Conservation (phyloP, 1,139 yeast species). For the Pichiaceae sp. region DNA sequence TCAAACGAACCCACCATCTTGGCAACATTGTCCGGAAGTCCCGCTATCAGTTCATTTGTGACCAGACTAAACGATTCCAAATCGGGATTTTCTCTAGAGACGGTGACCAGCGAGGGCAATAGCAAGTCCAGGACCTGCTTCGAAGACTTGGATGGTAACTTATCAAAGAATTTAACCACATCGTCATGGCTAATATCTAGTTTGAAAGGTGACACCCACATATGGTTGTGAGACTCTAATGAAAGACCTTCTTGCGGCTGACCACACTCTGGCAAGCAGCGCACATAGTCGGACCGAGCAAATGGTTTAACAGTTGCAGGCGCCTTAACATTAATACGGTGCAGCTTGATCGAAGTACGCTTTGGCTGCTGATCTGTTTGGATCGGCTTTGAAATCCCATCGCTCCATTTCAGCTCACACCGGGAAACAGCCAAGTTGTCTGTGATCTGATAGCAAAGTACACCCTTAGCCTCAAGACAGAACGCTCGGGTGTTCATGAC, state of each 20-base stretch:
- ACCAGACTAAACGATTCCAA: not conserved
- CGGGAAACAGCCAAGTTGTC: conserved; percentile 9
- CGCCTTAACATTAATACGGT: not conserved
- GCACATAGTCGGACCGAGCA: not conserved
- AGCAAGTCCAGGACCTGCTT: conserved; percentile 6
- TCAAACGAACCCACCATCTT: conserved; percentile 7
- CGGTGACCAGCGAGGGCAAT: conserved; percentile 1
- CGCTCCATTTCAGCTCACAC: not conserved
- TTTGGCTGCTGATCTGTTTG: not conserved
- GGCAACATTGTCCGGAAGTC: conserved; percentile 5
- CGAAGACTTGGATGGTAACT: not conserved
- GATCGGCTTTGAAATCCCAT: not conserved
- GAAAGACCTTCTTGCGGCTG: not conserved
- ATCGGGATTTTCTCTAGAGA: not conserved
- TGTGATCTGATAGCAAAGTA: conserved; percentile 11
- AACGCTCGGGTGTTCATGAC: conserved; percentile 8
- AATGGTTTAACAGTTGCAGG: not conserved
- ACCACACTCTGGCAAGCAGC: not conserved
- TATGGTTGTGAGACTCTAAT: not conserved
- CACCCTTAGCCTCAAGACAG: conserved; percentile 5
- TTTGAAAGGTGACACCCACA: not conserved
- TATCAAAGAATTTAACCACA: not conserved
- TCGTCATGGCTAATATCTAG: not conserved
- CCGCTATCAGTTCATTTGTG: not conserved
- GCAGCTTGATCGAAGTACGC: not conserved